phyloP scores from a whole-genome alignment of 2,329 filamentous ascomycete genomes.

The Hyphodiscus sp. region DNA sequence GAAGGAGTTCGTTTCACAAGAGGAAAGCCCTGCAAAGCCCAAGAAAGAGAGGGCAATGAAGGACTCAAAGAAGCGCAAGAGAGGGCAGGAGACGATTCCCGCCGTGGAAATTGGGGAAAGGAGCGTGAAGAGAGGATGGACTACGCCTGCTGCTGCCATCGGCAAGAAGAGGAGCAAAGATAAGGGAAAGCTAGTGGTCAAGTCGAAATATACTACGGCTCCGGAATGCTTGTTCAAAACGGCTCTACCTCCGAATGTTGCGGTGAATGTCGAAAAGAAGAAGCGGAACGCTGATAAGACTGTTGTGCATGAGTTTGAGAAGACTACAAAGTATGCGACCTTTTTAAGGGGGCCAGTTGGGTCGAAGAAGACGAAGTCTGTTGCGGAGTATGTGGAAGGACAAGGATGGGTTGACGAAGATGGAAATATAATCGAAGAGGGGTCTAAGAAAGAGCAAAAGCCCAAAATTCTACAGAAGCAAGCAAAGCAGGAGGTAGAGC shows the following conservation, averaged over 20 bases:
- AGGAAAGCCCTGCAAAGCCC: constrained; percentile 31
- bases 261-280: constrained; percentile 39
- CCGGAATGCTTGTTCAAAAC: constrained; percentile 83
- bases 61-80: constrained; percentile 44
- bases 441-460: not conserved
- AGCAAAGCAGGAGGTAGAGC: constrained; percentile 20
- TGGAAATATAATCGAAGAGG: constrained; percentile 65
- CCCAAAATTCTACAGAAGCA: constrained; percentile 2
- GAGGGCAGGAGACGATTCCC: constrained; percentile 44
- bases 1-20: constrained; percentile 35
- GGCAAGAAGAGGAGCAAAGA: constrained; percentile 45
- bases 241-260: constrained; percentile 56
- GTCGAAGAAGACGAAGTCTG: constrained; percentile 38
- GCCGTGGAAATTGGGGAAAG: constrained; percentile 64
- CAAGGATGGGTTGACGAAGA: constrained; percentile 82
- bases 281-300: constrained; percentile 59
- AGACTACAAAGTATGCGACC: constrained; percentile 72
- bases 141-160: constrained; percentile 44
- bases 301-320: constrained; percentile 83
- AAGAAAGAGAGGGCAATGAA: constrained; percentile 36
- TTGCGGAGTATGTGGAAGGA: constrained; percentile 68
- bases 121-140: constrained; percentile 36
- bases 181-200: constrained; percentile 51
- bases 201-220: constrained; percentile 74
- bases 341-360: constrained; percentile 61